Conservation (phyloP, 805 yeast genomes). For the Teunomyces panamensis region DNA sequence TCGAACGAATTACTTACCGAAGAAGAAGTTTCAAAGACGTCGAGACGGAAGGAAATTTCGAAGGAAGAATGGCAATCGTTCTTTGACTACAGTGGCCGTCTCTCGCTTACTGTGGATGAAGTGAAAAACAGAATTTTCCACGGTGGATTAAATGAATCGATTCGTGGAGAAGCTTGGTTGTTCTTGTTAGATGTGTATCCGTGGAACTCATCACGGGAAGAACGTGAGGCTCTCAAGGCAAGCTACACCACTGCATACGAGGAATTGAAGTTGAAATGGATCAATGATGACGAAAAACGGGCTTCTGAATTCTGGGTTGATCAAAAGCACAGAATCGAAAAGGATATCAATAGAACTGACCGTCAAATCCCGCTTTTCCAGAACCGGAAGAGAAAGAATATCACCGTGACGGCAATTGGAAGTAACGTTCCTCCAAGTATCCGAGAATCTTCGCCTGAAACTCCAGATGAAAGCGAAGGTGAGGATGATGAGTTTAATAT, state of each 20-base stretch:
- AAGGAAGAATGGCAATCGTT: conserved; percentile 78
- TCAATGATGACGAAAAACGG: conserved; percentile 48
- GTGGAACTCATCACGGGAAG: conserved; percentile 78
- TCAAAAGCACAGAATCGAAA: conserved; percentile 85
- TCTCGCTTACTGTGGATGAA: conserved; percentile 70
- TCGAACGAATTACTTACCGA: conserved; percentile 54
- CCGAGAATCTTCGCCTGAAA: conserved; percentile 30
- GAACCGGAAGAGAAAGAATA: conserved; percentile 41
- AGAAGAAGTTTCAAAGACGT: conserved; percentile 56
- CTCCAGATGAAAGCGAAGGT: conserved; percentile 32
- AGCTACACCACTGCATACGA: conserved; percentile 61
- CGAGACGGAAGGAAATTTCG: conserved; percentile 66
- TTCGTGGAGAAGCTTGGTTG: conserved; percentile 79
- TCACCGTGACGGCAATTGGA: conserved; percentile 22
- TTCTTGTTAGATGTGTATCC: conserved; percentile 81
- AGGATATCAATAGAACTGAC: conserved; percentile 91
- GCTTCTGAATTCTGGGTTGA: conserved; percentile 74
- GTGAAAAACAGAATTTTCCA: conserved; percentile 84
- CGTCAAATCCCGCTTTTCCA: conserved; percentile 66
- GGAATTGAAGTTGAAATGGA: conserved; percentile 71
- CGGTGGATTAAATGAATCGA: conserved; percentile 66
- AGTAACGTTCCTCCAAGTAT: conserved; percentile 10
- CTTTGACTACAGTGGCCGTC: conserved; percentile 76
- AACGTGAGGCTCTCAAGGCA: conserved; percentile 56
- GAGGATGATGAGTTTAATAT: conserved; percentile 51